A percentile compares a stretch with the other conserved stretches of the same genome.
phyloP scores from a whole-genome alignment of 2,329 filamentous ascomycete species.

The Chaetomium olivaceum region DNA sequence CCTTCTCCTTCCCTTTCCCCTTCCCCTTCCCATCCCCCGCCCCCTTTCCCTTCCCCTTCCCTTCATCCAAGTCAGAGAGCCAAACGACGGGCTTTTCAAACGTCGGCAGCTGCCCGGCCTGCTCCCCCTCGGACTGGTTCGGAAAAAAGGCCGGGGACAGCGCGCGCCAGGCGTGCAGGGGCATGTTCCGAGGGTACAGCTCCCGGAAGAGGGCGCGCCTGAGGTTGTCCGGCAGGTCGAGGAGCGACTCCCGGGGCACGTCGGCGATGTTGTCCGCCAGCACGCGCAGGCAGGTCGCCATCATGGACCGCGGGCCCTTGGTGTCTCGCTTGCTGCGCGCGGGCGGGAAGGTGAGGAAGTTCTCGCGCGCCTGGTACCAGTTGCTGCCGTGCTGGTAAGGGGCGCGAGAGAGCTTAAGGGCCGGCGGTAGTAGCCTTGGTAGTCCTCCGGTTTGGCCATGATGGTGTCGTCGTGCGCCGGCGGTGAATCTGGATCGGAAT shows the following conservation, averaged over 20 bases:
- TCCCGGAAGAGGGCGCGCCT: slow-evolving; percentile 8
- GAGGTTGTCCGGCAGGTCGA: background rate
- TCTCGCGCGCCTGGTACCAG: slow-evolving; percentile 8
- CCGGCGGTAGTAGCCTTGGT: too few relatives aligned
- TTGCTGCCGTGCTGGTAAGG: slow-evolving; percentile 2
- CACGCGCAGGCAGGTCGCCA: slow-evolving; percentile 14
- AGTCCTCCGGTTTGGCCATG: background rate
- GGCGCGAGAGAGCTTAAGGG: background rate
- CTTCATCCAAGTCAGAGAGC: too few relatives aligned
- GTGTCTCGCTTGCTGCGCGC: background rate
- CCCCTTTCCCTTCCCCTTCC: too few relatives aligned
- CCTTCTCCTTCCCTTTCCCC: too few relatives aligned
- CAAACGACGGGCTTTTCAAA: too few relatives aligned
- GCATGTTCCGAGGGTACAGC: slow-evolving; percentile 10
- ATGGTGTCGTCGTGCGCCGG: too few relatives aligned
- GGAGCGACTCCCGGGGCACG: too few relatives aligned
- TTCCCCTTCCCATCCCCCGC: too few relatives aligned
- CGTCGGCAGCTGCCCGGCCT: too few relatives aligned
- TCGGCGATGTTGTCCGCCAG: slow-evolving; percentile 19
- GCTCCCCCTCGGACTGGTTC: background rate
- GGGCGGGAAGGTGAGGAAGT: background rate
- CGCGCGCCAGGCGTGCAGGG: slow-evolving; percentile 14
- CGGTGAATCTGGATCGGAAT: too few relatives aligned
- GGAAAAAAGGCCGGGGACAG: background rate
- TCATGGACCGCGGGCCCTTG: slow-evolving; percentile 21